phyloP scores from a whole-genome alignment of 257 asterid genomes.

The Primulina tabacum region DNA sequence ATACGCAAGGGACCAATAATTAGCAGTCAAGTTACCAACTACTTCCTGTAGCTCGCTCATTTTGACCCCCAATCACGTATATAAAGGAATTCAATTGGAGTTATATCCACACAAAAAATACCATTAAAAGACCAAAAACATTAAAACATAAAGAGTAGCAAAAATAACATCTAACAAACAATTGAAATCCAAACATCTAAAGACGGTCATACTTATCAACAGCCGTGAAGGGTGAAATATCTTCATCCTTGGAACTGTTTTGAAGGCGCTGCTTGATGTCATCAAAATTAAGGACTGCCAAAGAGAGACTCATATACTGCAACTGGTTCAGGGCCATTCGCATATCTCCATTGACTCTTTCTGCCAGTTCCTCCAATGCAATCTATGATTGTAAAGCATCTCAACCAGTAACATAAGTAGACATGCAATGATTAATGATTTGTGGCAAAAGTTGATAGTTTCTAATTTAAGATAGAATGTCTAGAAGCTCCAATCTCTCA shows the following conservation, averaged over 20 bases:
- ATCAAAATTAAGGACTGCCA: constrained; percentile 83
- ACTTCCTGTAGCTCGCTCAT: not conserved
- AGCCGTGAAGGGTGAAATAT: constrained; percentile 94
- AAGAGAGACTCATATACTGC: constrained; percentile 93
- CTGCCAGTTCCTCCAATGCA: constrained; percentile 95
- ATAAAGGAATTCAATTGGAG: constrained; percentile 1
- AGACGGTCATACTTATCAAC: constrained; percentile 75
- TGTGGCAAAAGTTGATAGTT: not conserved
- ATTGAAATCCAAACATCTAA: constrained; percentile 16
- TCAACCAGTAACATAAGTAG: constrained; percentile 19
- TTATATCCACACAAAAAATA: constrained; percentile 3
- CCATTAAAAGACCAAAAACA: not conserved
- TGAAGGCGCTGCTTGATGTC: constrained; percentile 85
- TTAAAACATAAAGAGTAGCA: not conserved
- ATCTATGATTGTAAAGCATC: constrained; percentile 44
- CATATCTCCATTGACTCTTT: constrained; percentile 88
- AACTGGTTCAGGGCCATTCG: constrained; percentile 95
- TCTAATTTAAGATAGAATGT: not conserved
- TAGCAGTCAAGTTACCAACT: not conserved
- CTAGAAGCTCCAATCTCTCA: not conserved
- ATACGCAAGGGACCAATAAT: constrained; percentile 8
- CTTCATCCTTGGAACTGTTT: constrained; percentile 94
- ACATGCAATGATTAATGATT: constrained; percentile 1
- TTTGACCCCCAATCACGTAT: constrained; percentile 3
- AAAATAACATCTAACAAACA: constrained; percentile 17